These are phyloP conservation scores for Rhodosporidiobolus odoratus DNA, from an alignment of 768 basidiomycete species.

Conservation along the genomic window DNA sequence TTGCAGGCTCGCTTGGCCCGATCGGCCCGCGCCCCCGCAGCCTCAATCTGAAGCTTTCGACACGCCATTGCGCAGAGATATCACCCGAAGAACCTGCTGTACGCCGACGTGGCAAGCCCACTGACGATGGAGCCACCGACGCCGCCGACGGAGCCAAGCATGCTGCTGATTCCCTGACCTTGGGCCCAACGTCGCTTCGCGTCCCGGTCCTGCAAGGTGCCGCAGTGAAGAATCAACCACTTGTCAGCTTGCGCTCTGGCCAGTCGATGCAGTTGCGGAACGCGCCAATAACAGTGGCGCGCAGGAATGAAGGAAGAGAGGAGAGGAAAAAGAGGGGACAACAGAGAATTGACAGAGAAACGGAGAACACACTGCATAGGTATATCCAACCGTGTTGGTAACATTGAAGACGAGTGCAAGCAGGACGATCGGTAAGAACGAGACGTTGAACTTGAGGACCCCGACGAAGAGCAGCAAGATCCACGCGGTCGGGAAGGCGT, in stretches of 20 bases:
- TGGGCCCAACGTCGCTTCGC: conserved; percentile 89
- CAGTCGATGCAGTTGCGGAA: too few species aligned
- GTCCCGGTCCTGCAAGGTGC: conserved; percentile 66
- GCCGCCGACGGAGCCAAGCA: conserved; percentile 70
- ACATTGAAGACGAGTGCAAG: conserved; percentile 94
- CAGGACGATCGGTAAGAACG: conserved; percentile 88
- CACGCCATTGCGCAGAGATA: neutral
- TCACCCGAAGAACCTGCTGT: conserved; percentile 66
- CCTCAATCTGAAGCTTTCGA: too few species aligned
- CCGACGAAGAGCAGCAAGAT: conserved; percentile 78
- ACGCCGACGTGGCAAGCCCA: conserved; percentile 72
- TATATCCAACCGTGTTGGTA: conserved; percentile 93
- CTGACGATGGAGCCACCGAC: conserved; percentile 78
- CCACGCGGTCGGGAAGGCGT: conserved; percentile 82
- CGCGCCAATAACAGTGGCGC: neutral
- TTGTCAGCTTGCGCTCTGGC: too few species aligned
- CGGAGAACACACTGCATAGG: conserved; percentile 62
- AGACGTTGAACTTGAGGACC: conserved; percentile 63
- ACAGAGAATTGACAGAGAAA: neutral
- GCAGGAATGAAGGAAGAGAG: neutral
- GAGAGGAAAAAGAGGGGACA: neutral
- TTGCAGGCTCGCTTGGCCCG: too few species aligned
- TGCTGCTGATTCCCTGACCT: conserved; percentile 61
- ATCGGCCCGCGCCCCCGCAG: neutral
- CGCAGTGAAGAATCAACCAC: too few species aligned